Conservation (phyloP, 1,284 basidiomycete genomes). For the Boletus semigastroideus region DNA sequence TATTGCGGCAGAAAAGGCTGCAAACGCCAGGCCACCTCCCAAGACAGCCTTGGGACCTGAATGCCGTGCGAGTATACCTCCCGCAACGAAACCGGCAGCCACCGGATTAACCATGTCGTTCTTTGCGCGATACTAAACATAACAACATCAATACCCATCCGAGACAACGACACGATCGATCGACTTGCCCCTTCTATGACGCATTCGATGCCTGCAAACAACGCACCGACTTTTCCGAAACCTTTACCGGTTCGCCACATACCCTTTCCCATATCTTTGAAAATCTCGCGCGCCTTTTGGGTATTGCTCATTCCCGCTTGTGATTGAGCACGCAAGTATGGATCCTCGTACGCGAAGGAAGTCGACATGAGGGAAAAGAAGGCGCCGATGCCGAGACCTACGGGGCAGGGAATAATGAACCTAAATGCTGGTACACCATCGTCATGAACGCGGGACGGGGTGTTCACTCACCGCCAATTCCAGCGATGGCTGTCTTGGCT, state of each 20-base stretch:
- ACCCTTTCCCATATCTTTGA: conserved; percentile 92
- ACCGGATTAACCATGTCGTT: conserved; percentile 90
- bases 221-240: conserved; percentile 92
- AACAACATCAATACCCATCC: conserved; percentile 5
- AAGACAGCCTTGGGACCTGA: conserved; percentile 82
- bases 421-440: conserved; percentile 7
- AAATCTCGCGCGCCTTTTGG: conserved; percentile 83
- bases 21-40: conserved; percentile 85
- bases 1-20: conserved; percentile 87
- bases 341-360: conserved; percentile 95
- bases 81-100: conserved; percentile 70
- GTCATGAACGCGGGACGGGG: neutral
- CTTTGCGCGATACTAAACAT: conserved; percentile 84
- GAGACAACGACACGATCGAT: neutral
- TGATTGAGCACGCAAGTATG: conserved; percentile 71
- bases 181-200: conserved; percentile 89
- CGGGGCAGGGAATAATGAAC: neutral
- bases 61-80: conserved; percentile 81
- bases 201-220: conserved; percentile 95
- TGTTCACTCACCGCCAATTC: conserved; percentile 66
- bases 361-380: conserved; percentile 97
- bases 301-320: conserved; percentile 58
- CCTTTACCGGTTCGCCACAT: conserved; percentile 93
- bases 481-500: conserved; percentile 78
- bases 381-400: conserved; percentile 90